Evolutionary conservation across 768 basidiomycete species (phyloP), one percentile per base, ranked within the genome.

Genomic region (Dictyophora rubrovolvata): DNA sequence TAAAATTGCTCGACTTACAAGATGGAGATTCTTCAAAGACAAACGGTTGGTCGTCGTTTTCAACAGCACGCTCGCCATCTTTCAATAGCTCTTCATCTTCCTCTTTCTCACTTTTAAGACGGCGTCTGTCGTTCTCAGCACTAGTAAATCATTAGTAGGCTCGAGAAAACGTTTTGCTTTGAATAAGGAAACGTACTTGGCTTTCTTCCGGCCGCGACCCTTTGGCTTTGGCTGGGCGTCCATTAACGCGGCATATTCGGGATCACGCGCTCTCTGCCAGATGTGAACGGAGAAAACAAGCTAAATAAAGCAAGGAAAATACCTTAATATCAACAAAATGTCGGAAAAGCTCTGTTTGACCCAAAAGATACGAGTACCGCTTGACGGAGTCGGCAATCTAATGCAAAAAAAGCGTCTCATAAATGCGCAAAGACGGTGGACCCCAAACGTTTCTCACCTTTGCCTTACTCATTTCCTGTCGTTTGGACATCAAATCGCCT

Each of bases 281-380:
- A 53, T 10, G 3, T 36, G 37, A 22, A 52, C 61, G 21, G 60
- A 28, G 7, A 48, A 47, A 4, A 12, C 28, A 18, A n/a, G 48
- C n/a, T 28, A n/a, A 23, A 34, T 14, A 37, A 14, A 16, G 5
- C 9, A 22, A 5, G 18, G 9, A 36, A 63, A 75, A 33, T 21
- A 89, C 92, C 81, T 96, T 96, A 72, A 97, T 86, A 69, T 97
- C 93, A 8, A 97, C 90, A 69, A 98, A 98, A 71, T 98, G 95
- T 65, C 93, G 93, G 78, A 99, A 99, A 20, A 98, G 78, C 64
- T 98, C 96, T 0, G 95, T 98, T 70, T 99, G 94, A 7, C 96
- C 96, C 1, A 99, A 80, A n/a, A 98, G 82, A 71, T 97, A 98
- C 1, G 89, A 90, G 69, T 97, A 98, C 17, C 93, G 86, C 70